Base-by-base conservation (phyloP, 805 yeast genomes). In the Phaffomyces antillensis region DNA sequence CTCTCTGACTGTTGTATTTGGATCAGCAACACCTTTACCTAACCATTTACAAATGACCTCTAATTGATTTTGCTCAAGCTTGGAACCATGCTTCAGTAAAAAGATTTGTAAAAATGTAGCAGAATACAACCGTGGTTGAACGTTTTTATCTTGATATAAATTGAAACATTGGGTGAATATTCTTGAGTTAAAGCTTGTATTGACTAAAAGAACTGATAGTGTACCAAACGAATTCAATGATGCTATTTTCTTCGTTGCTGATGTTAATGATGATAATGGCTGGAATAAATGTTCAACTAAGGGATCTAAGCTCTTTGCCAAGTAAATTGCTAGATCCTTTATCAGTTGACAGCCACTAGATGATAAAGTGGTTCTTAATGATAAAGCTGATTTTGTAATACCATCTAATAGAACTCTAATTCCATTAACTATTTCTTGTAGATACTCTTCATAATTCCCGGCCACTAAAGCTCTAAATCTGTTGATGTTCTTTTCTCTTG, bases 351-450 rank as follows among this genome's bases (percentile, higher is more conserved):
- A 85, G 0, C 89, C 86, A 55, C 85, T 76, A 3, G 77, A 66
- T 1, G 90, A 79, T 18, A 93, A 68, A 0, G 96, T 85, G 0
- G 99, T 93, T 56, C 99, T 71, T 45, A 93, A 67, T 0, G 98
- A 89, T 8, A 71, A 54, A 1, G 80, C 71, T 0, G 87, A 78
- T 52, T 86, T 87, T 42, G 72, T 64, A 4, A 90, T 72, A 11
- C 83, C 81, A 16, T 81, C 89, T 2, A 72, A 60, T 36, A 84
- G 57, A 28, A 33, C 48, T 56, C 57, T 59, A 51, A 50, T 67
- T 51, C 46, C 60, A 39, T 57, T 43, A 1, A 72, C 51, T 25
- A 75, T 64, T 42, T 65, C 65, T 0, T 64, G 64, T 5, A 71
- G 64, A 48, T 60, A 65, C 1, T 69, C 67, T 1, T 66, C 57